Conservation (phyloP, 371 early-diverging fungal species). For the Umbelopsis sp. region DNA sequence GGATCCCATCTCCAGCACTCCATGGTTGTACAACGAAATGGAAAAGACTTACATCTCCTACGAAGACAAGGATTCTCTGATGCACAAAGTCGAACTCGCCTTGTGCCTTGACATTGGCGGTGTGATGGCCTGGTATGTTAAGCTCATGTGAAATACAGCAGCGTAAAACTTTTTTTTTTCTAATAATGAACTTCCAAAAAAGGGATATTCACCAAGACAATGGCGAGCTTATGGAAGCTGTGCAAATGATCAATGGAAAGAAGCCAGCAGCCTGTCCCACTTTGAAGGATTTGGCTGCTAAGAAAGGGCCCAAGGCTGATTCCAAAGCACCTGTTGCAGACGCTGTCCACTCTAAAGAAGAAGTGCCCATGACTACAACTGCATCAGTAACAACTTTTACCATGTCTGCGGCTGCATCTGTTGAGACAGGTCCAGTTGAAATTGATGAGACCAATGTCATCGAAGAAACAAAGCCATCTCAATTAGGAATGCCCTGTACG, state of each 20-base stretch:
- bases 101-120: constrained; percentile 57
- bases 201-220: constrained; percentile 62
- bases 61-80: constrained; percentile 64
- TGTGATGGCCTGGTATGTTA: constrained; percentile 66
- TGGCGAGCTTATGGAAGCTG: constrained; percentile 51
- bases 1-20: constrained; percentile 67
- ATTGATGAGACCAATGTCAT: too few species aligned
- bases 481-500: neutral
- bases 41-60: constrained; percentile 63
- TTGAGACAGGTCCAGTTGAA: neutral
- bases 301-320: neutral
- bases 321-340: too few species aligned
- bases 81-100: constrained; percentile 62
- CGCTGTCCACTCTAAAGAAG: too few species aligned
- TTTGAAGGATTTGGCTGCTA: neutral
- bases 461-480: neutral
- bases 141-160: neutral
- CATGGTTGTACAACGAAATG: constrained; percentile 71
- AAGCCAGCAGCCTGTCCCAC: constrained; percentile 25
- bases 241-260: constrained; percentile 41
- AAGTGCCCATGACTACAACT: neutral
- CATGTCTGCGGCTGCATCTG: neutral
- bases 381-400: neutral
- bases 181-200: neutral
- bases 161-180: neutral